Evolutionary conservation across 2,329 filamentous ascomycete species (phyloP).

Genomic region (Neonectria sp.): DNA sequence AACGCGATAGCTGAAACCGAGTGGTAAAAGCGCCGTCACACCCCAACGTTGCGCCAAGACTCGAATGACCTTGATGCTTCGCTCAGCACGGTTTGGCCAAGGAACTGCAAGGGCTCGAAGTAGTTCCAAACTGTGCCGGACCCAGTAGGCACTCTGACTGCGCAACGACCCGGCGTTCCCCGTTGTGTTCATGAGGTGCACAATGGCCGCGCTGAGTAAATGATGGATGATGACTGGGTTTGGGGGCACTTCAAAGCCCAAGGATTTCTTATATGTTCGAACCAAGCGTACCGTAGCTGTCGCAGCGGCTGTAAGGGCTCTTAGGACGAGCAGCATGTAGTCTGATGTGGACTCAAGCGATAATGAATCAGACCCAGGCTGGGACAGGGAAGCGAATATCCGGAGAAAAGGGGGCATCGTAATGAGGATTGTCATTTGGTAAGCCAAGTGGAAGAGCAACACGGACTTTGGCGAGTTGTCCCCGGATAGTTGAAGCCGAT

Average conservation of each 20-base stretch:
- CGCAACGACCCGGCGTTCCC: not conserved
- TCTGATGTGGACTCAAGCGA: not conserved
- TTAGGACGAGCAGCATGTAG: constrained; percentile 14
- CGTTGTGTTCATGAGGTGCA: constrained; percentile 19
- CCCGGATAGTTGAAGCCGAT: constrained; percentile 3
- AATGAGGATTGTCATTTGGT: constrained; percentile 17
- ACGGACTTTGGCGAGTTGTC: constrained; percentile 7
- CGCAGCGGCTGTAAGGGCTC: constrained; percentile 1
- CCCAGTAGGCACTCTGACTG: constrained; percentile 8
- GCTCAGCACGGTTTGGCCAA: constrained; percentile 11
- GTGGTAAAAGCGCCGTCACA: constrained; percentile 5
- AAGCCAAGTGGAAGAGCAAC: constrained; percentile 9
- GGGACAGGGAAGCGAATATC: constrained; percentile 1
- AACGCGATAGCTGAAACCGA: constrained; percentile 10
- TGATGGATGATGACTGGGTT: constrained; percentile 13
- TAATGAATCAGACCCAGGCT: not conserved
- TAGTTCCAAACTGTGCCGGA: constrained; percentile 5
- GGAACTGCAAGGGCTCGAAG: not conserved
- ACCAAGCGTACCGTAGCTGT: constrained; percentile 9
- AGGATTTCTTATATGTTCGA: not conserved
- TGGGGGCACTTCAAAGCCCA: not conserved
- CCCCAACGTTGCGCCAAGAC: constrained; percentile 16
- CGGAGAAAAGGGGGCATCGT: constrained; percentile 11
- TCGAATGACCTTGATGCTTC: constrained; percentile 17
- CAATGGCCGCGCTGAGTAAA: constrained; percentile 12